These are phyloP conservation scores for Acanthamoeba royreba DNA, from an alignment of 208 protist genomes.

Conservation along the genomic window DNA sequence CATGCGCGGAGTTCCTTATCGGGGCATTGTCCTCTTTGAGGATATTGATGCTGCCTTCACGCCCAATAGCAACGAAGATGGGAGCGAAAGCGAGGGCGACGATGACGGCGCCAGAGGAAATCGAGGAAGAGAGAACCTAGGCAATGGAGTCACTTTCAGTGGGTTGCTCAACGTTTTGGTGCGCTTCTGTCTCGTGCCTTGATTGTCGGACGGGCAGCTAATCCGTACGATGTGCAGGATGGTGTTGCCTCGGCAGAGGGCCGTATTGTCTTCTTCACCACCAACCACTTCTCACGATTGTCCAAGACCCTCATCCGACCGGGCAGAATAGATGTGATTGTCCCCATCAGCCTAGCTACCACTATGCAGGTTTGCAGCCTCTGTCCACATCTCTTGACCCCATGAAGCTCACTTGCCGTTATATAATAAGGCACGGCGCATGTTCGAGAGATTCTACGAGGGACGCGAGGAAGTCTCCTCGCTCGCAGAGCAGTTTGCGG, in stretches of 20 bases:
- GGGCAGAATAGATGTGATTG: conserved; percentile 90
- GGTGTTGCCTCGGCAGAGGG: conserved; percentile 93
- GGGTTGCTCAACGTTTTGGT: conserved; percentile 91
- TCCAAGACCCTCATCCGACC: conserved; percentile 92
- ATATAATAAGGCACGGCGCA: not conserved
- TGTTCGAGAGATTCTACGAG: conserved; percentile 16
- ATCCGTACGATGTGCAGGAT: conserved; percentile 67
- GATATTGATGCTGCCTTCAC: conserved; percentile 93
- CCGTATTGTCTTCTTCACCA: conserved; percentile 95
- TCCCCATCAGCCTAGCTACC: conserved; percentile 83
- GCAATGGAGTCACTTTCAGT: conserved; percentile 85
- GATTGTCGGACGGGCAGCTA: not conserved
- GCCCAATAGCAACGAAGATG: conserved; percentile 4
- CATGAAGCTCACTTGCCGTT: no score
- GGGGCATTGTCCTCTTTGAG: conserved; percentile 91
- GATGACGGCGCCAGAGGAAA: not conserved
- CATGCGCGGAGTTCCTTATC: conserved; percentile 84
- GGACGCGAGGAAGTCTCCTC: not conserved
- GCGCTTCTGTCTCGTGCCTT: not conserved
- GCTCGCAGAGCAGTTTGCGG: not conserved
- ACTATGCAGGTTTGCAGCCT: conserved; percentile 80
- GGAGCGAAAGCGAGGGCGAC: not conserved
- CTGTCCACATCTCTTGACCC: no score
- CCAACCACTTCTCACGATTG: conserved; percentile 92
- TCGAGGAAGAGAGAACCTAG: not conserved